Evolutionary conservation across 306 rosid genomes (phyloP), one percentile per base, ranked within the genome.

Genomic region (Phaseolus lunatus): DNA sequence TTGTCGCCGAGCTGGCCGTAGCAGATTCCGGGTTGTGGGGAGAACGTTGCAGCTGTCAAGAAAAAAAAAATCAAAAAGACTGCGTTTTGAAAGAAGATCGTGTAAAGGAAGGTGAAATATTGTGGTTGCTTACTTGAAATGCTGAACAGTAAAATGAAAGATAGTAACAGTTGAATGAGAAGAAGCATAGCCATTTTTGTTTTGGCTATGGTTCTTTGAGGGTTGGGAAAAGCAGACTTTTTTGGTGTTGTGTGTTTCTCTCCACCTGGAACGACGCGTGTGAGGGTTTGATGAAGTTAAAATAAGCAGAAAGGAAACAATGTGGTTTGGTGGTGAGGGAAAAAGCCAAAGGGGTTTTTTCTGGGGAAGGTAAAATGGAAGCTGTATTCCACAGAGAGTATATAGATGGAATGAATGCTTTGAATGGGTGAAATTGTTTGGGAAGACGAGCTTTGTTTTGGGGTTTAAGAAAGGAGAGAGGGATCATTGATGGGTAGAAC

Each of bases 1-100:
- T 92, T 83, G 89, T 94, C 82, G 2, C 98, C 97, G 16, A 94
- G 81, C 82, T 84, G 87, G 5, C 98, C 98, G 70, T 85, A 92
- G 89, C 89, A 89, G 18, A 94, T 67, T 13, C 98, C 98, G 13
- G 91, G 88, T 44, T 67, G 82, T 12, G 49, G 39, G 13, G 93
- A 85, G 66, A 90, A 53, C 45, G 50, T 67, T 18, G 94, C 89
- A 14, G 67, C 96, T 90, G 90, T 5, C 15, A 54, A 47, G 3
- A n/a, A 57, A 12, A 2, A 2, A 16, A 1, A 53, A 7, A 0
- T 7, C 1, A 54, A 16, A 43, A 43, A 43, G 16, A 43, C 12
- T 43, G 48, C 3, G 0, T 43, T 43, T 12, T 43, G 5, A 12
- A 12, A 43, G 11, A 43, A 43, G 5, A 43, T 43, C 0, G 15